These are phyloP conservation scores for Capronia coronata DNA, from an alignment of 2,329 filamentous ascomycete genomes.

Conservation along the genomic window DNA sequence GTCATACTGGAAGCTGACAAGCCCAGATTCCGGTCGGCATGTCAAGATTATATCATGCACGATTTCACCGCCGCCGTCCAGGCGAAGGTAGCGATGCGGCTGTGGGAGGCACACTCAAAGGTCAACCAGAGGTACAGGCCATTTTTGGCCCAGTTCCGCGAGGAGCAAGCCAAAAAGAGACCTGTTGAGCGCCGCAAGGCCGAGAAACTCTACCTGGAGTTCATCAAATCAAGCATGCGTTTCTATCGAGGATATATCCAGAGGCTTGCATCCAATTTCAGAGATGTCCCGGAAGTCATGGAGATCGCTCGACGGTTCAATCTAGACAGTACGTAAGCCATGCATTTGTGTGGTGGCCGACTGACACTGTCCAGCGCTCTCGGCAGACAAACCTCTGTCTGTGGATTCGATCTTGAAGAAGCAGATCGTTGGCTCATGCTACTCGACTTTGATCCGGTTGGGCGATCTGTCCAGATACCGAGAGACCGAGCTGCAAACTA, in stretches of 20 bases:
- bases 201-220: conserved; percentile 72
- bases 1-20: conserved; percentile 9
- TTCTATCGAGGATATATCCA: conserved; percentile 87
- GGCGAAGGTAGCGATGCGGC: conserved; percentile 59
- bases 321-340: conserved; percentile 39
- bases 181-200: conserved; percentile 66
- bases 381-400: conserved; percentile 41
- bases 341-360: conserved; percentile 1
- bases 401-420: conserved; percentile 48
- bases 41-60: conserved; percentile 22
- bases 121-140: conserved; percentile 75
- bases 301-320: conserved; percentile 49
- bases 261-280: conserved; percentile 58
- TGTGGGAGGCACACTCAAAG: conserved; percentile 73
- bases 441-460: conserved; percentile 75
- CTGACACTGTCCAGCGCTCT: conserved; percentile 42
- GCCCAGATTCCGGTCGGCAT: conserved; percentile 22
- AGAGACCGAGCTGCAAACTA: conserved; percentile 62
- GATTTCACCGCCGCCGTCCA: conserved; percentile 44
- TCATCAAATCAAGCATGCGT: conserved; percentile 77
- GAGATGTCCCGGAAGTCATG: conserved; percentile 52
- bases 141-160: conserved; percentile 51
- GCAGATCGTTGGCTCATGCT: conserved; percentile 66
- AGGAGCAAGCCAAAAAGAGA: conserved; percentile 47
- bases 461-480: conserved; percentile 89